phyloP scores from a whole-genome alignment of 331 rosid genomes.

The Spiraea crenata region DNA sequence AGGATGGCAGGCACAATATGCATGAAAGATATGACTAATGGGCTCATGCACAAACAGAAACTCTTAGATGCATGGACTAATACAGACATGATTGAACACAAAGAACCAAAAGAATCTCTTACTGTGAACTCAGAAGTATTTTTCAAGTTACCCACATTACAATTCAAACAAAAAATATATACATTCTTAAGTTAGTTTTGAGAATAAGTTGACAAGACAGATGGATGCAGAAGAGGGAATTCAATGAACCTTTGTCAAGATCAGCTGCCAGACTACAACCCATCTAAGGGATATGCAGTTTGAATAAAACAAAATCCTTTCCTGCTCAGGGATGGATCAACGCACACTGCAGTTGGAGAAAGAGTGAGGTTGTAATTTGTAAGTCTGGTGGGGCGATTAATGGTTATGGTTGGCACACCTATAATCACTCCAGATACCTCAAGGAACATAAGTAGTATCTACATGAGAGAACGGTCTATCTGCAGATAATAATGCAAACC shows the following conservation, averaged over 20 bases:
- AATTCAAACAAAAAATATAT: not conserved
- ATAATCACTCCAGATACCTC: not conserved
- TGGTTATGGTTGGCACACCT: not conserved
- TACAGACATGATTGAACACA: not conserved
- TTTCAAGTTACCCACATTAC: not conserved
- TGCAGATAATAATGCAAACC: no score
- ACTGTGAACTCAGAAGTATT: not conserved
- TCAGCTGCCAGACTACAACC: not conserved
- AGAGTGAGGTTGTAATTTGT: not conserved
- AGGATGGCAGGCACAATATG: constrained; percentile 5
- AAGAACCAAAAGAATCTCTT: not conserved
- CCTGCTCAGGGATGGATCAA: not conserved
- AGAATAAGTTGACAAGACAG: not conserved
- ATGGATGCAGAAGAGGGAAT: not conserved
- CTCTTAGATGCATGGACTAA: not conserved
- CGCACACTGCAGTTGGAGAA: not conserved
- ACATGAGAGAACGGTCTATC: no score
- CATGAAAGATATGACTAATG: not conserved
- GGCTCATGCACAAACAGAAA: not conserved
- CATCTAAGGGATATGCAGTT: not conserved
- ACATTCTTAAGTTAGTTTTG: not conserved
- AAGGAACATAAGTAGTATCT: no score
- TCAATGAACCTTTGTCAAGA: not conserved
- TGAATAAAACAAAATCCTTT: not conserved
- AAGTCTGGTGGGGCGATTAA: not conserved